These are phyloP conservation scores for Trichoderma polysporum DNA, from an alignment of 2,329 filamentous ascomycete species.

Conservation along the genomic window DNA sequence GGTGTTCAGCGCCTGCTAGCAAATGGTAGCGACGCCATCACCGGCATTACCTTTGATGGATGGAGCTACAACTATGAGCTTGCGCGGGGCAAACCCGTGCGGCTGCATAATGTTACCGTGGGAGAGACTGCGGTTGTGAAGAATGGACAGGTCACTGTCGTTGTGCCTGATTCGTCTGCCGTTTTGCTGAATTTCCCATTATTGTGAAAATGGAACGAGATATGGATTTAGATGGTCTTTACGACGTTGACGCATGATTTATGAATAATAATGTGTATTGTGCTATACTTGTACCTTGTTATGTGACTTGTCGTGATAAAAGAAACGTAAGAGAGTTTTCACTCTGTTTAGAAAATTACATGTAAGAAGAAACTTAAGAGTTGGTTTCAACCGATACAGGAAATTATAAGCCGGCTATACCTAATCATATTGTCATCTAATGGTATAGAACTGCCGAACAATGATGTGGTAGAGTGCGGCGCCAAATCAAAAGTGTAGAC, in stretches of 20 bases:
- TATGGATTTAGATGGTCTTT: not conserved
- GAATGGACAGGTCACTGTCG: constrained; percentile 39
- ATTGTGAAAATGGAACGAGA: not conserved
- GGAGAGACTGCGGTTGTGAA: constrained; percentile 43
- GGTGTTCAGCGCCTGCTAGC: constrained; percentile 52
- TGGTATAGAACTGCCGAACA: too few species aligned
- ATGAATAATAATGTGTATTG: constrained; percentile 2
- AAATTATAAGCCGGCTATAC: too few species aligned
- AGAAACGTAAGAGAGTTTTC: too few species aligned
- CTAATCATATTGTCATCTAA: too few species aligned
- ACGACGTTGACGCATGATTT: not conserved
- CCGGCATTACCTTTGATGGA: constrained; percentile 61
- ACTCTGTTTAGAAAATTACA: too few species aligned
- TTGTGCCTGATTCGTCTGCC: constrained; percentile 45
- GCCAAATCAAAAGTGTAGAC: too few species aligned
- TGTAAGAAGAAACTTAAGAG: too few species aligned
- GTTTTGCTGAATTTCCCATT: constrained; percentile 37
- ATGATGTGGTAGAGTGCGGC: not conserved
- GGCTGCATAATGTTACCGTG: constrained; percentile 54
- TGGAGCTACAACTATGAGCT: constrained; percentile 62
- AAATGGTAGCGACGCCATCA: constrained; percentile 63
- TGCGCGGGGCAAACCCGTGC: constrained; percentile 51
- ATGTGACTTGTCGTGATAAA: not conserved
- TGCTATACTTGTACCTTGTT: not conserved
- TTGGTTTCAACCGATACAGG: too few species aligned